Conservation (phyloP, 768 basidiomycete species). For the Trametes elegans region DNA sequence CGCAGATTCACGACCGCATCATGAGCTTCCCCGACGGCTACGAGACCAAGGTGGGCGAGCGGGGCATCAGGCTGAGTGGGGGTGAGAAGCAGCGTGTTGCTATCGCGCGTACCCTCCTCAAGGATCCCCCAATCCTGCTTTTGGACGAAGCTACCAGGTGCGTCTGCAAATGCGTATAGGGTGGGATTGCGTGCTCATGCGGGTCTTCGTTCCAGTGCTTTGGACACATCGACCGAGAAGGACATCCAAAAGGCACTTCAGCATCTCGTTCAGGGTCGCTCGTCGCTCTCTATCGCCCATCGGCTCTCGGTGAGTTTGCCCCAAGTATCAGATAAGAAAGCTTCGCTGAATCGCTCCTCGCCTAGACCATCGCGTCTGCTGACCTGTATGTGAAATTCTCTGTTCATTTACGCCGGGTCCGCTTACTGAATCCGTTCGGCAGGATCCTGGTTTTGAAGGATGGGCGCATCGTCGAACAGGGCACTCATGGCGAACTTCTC, state of each 20-base stretch:
- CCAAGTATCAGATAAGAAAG: conserved; percentile 3
- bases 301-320: conserved; percentile 61
- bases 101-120: conserved; percentile 82
- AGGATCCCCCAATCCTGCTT: conserved; percentile 81
- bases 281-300: conserved; percentile 78
- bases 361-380: conserved; percentile 52
- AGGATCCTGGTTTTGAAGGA: conserved; percentile 92
- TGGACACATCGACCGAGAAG: conserved; percentile 89
- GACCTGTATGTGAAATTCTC: conserved; percentile 40
- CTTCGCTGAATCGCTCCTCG: background rate
- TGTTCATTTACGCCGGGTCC: background rate
- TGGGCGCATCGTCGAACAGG: conserved; percentile 83
- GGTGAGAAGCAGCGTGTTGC: conserved; percentile 91
- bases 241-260: conserved; percentile 88
- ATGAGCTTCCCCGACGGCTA: conserved; percentile 83
- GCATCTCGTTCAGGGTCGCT: conserved; percentile 70
- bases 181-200: conserved; percentile 1
- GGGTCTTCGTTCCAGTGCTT: conserved; percentile 47
- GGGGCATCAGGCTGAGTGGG: conserved; percentile 80
- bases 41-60: conserved; percentile 86
- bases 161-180: conserved; percentile 3
- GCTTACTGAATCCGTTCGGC: conserved; percentile 12
- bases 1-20: conserved; percentile 87
- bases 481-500: conserved; percentile 75
- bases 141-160: conserved; percentile 76